Percentiles rank a stretch among this genome's conserved stretches.
Conservation (phyloP, 148 eudicot species). For the Bassia scoparia region DNA sequence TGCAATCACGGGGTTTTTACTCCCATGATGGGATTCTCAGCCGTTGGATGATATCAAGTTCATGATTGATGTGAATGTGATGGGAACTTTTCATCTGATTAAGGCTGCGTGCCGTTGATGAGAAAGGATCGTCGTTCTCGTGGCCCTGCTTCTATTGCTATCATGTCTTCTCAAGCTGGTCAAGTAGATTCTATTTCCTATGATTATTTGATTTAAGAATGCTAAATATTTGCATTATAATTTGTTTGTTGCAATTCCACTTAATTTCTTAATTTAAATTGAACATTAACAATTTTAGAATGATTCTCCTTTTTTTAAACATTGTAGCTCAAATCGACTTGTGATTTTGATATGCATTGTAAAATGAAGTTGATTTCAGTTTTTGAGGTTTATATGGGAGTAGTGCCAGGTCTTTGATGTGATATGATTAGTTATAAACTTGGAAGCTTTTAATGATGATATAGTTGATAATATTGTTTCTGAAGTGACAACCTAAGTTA, state of each 20-base stretch:
- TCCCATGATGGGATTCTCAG: constrained; percentile 51
- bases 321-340: no score
- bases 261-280: no score
- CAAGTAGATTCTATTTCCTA: constrained; percentile 36
- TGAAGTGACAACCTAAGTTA: no score
- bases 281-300: no score
- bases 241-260: background rate
- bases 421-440: no score
- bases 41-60: constrained; percentile 55
- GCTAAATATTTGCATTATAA: background rate
- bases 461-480: no score
- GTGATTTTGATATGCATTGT: no score
- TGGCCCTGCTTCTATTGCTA: constrained; percentile 63
- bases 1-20: constrained; percentile 80
- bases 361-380: no score
- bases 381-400: no score
- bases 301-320: no score
- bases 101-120: constrained; percentile 71
- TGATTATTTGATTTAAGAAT: background rate
- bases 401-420: no score
- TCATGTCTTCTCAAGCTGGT: constrained; percentile 82
- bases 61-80: constrained; percentile 81
- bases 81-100: constrained; percentile 66
- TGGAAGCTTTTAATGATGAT: no score
- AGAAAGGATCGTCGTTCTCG: constrained; percentile 39